These are phyloP conservation scores for Amanita rubescens DNA, from an alignment of 768 basidiomycete genomes.

Conservation along the genomic window DNA sequence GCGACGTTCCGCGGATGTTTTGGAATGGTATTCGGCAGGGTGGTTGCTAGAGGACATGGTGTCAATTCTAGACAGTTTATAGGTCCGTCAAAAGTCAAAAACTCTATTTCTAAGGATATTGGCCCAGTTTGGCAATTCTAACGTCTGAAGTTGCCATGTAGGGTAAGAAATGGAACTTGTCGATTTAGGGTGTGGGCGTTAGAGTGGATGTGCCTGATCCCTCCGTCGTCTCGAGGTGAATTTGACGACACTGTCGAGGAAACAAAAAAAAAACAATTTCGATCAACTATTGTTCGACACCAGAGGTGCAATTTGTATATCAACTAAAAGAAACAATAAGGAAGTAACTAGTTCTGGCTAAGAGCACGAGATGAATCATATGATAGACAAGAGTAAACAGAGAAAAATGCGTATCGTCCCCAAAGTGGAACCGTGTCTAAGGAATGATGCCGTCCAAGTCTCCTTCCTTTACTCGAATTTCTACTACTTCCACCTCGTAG, in stretches of 20 bases:
- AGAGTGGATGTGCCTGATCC: neutral
- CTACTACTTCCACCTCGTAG: slow-evolving; percentile 82
- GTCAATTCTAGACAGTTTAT: neutral
- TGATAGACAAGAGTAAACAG: neutral
- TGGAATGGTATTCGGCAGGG: neutral
- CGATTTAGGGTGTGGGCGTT: too few relatives aligned
- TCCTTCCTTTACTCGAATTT: slow-evolving; percentile 76
- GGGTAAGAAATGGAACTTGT: neutral
- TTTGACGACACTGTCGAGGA: too few relatives aligned
- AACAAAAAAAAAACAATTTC: too few relatives aligned
- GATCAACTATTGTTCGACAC: too few relatives aligned
- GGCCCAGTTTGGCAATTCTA: neutral
- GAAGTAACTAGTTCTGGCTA: neutral
- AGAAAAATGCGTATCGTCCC: neutral
- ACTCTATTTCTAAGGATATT: neutral
- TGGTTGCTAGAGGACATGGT: neutral
- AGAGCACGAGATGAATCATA: neutral
- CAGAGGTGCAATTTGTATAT: neutral
- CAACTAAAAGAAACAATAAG: neutral
- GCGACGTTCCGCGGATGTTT: neutral
- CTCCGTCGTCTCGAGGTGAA: neutral
- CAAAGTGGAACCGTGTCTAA: slow-evolving; percentile 14
- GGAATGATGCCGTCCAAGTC: slow-evolving; percentile 76
- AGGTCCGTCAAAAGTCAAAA: neutral
- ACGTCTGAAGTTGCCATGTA: neutral